phyloP scores from a whole-genome alignment of 805 yeast genomes.

The Zygosaccharomyces siamensis region DNA sequence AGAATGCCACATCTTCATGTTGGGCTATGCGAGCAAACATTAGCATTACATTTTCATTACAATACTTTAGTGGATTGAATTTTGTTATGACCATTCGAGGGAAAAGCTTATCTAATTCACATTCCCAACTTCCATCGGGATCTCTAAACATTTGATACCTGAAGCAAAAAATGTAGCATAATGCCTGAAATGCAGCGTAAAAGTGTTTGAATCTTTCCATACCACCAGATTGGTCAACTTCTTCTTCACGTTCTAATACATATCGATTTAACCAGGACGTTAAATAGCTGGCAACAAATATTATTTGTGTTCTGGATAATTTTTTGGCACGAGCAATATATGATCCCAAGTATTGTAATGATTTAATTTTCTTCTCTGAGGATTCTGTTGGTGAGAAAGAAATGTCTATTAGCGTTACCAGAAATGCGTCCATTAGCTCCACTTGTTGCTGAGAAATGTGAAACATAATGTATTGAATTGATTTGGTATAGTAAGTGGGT shows the following conservation, averaged over 20 bases:
- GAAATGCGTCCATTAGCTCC: constrained; percentile 77
- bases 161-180: constrained; percentile 88
- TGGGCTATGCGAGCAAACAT: constrained; percentile 93
- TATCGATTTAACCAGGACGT: constrained; percentile 80
- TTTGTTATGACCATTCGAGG: constrained; percentile 79
- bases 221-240: constrained; percentile 62
- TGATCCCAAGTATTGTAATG: constrained; percentile 88
- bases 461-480: constrained; percentile 80
- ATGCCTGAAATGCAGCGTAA: constrained; percentile 85
- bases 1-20: constrained; percentile 82
- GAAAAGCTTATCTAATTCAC: constrained; percentile 77
- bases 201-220: constrained; percentile 89
- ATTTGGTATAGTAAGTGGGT: constrained; percentile 88
- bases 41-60: constrained; percentile 87
- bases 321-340: constrained; percentile 82
- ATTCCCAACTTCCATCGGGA: constrained; percentile 58
- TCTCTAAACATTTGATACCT: constrained; percentile 58
- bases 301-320: constrained; percentile 64
- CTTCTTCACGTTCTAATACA: constrained; percentile 78
- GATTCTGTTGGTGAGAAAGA: constrained; percentile 69
- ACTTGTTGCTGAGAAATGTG: constrained; percentile 75
- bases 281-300: constrained; percentile 76
- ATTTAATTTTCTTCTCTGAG: constrained; percentile 73
- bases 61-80: constrained; percentile 89
- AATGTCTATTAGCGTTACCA: constrained; percentile 76